Conservation (phyloP, 768 basidiomycete species). For the Tephrocybe sp. region DNA sequence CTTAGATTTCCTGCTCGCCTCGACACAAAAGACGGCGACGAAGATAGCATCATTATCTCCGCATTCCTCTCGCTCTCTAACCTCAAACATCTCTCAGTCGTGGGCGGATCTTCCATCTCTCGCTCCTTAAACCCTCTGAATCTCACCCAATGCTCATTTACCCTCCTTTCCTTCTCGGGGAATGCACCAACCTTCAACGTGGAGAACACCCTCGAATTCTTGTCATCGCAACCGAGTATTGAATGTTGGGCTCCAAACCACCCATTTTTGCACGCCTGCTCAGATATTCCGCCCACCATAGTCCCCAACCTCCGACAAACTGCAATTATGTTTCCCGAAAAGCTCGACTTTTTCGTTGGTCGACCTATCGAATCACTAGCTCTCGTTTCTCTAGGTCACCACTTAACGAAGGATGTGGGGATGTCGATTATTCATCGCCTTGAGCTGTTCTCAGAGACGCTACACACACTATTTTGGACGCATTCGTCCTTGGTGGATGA, state of each 20-base stretch:
- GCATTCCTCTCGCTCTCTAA: not conserved
- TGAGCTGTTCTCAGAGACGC: not conserved
- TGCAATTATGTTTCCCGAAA: not conserved
- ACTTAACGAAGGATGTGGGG: not conserved
- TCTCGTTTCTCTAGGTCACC: not conserved
- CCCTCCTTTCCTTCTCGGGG: not conserved
- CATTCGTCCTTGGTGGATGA: not conserved
- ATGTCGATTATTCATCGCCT: not conserved
- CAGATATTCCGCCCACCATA: not conserved
- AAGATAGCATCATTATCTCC: not conserved
- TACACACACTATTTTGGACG: not conserved
- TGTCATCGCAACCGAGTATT: not conserved
- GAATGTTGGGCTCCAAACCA: not conserved
- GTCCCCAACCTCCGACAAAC: not conserved
- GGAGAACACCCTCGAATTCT: not conserved
- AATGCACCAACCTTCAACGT: not conserved
- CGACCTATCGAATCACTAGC: not conserved
- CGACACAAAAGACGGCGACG: too few relatives aligned
- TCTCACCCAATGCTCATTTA: not conserved
- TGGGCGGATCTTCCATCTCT: not conserved
- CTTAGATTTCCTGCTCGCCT: not conserved
- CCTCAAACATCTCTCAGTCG: not conserved
- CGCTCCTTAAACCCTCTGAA: not conserved
- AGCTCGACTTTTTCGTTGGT: not conserved
- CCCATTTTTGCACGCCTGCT: not conserved